These are phyloP conservation scores for Oenanthe javanica DNA, from an alignment of 140 eudicot species.

Conservation along the genomic window DNA sequence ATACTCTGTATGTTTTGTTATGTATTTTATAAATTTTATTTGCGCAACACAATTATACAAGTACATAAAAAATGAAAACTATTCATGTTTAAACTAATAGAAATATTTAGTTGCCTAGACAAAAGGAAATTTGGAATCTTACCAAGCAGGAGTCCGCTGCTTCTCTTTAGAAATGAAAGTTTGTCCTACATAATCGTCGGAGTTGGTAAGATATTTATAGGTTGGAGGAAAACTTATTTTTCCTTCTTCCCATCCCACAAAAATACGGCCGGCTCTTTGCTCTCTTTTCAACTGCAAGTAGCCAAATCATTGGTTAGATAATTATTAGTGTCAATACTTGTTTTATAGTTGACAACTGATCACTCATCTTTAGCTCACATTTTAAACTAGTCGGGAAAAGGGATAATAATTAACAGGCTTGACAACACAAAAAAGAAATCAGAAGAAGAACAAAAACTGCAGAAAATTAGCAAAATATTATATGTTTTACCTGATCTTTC, in stretches of 20 bases:
- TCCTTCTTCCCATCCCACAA: conserved; percentile 88
- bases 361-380: neutral
- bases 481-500: conserved; percentile 65
- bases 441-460: neutral
- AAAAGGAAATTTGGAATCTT: conserved; percentile 14
- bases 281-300: conserved; percentile 57
- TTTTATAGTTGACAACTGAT: neutral
- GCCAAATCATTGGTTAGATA: neutral
- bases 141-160: conserved; percentile 88
- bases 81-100: neutral
- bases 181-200: conserved; percentile 56
- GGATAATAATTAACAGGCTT: neutral
- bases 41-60: too few relatives aligned
- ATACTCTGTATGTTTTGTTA: too few relatives aligned
- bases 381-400: neutral
- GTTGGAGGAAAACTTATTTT: conserved; percentile 72
- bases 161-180: conserved; percentile 53
- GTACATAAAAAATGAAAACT: neutral
- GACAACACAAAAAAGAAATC: neutral
- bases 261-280: conserved; percentile 67
- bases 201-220: conserved; percentile 55
- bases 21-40: too few relatives aligned
- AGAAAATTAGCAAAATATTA: neutral
- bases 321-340: neutral
- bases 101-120: neutral